Conservation (phyloP, 495 filamentous ascomycete species). For the Cryomyces minteri region DNA sequence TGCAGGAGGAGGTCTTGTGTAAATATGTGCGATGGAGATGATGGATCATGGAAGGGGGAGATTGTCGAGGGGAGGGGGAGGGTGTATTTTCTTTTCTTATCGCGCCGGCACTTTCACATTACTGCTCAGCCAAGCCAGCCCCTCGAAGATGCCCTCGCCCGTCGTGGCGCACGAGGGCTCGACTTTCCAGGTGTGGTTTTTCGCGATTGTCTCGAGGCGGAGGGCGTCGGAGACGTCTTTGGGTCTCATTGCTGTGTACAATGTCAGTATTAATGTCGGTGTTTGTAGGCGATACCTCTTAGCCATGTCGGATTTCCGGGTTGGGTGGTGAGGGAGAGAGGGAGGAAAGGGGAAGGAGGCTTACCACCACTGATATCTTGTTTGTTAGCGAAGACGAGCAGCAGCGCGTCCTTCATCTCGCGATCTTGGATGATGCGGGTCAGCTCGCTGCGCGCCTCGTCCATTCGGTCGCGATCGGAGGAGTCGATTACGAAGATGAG, state of each 20-base stretch:
- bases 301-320: background rate
- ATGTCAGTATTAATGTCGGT: too few species aligned
- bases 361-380: conserved; percentile 76
- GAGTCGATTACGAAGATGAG: conserved; percentile 97
- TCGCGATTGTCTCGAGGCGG: conserved; percentile 58
- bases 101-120: too few species aligned
- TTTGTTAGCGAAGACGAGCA: conserved; percentile 96
- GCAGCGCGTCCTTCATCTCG: conserved; percentile 92
- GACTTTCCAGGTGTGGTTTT: conserved; percentile 90
- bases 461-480: conserved; percentile 66
- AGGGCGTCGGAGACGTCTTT: conserved; percentile 74
- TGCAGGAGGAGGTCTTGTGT: too few species aligned
- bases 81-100: too few species aligned
- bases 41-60: too few species aligned
- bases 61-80: too few species aligned
- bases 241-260: conserved; percentile 54
- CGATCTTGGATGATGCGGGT: conserved; percentile 92
- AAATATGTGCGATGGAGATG: too few species aligned
- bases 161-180: conserved; percentile 89
- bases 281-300: too few species aligned
- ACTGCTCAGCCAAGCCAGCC: conserved; percentile 25
- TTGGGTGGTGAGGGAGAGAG: background rate
- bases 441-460: conserved; percentile 77
- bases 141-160: conserved; percentile 86
- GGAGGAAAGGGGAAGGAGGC: background rate